Percentiles rank a stretch among this genome's conserved stretches.
Conservation (phyloP, 2,329 filamentous ascomycete genomes). For the Parasarocladium wereldwijsianum region DNA sequence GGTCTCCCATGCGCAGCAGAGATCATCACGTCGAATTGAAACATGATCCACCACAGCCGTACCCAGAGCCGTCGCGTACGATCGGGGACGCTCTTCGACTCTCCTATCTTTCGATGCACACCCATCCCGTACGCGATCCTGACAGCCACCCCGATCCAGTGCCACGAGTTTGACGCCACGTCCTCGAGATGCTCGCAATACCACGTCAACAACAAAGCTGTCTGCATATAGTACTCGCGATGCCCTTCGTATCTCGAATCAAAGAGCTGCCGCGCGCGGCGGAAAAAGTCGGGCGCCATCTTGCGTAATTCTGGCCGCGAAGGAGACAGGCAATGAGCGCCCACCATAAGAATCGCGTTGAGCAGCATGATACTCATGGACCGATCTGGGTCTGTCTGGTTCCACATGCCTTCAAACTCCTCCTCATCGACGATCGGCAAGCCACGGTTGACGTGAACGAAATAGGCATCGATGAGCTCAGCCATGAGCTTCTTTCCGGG, state of each 20-base stretch:
- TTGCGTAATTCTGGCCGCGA: slow-evolving; percentile 23
- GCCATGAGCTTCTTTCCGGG: not conserved
- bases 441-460: slow-evolving; percentile 19
- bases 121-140: slow-evolving; percentile 37
- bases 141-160: slow-evolving; percentile 36
- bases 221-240: slow-evolving; percentile 37
- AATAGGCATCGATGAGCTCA: slow-evolving; percentile 28
- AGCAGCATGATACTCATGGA: slow-evolving; percentile 31
- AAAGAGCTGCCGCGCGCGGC: slow-evolving; percentile 35
- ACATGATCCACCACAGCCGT: slow-evolving; percentile 24
- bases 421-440: slow-evolving; percentile 37
- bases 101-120: slow-evolving; percentile 34
- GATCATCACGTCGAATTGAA: slow-evolving; percentile 22
- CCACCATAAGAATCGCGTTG: slow-evolving; percentile 34
- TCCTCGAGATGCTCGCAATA: slow-evolving; percentile 39
- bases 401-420: slow-evolving; percentile 34
- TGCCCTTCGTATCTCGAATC: slow-evolving; percentile 38
- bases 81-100: too few relatives aligned
- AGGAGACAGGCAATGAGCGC: slow-evolving; percentile 29
- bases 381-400: slow-evolving; percentile 17
- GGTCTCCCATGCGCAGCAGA: slow-evolving; percentile 31
- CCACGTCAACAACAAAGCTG: slow-evolving; percentile 39
- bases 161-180: slow-evolving; percentile 35
- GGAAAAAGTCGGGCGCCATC: slow-evolving; percentile 31
- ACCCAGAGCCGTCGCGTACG: slow-evolving; percentile 21